phyloP scores from a whole-genome alignment of 352 stramenopile genomes.

The Phytophthora tubulina region DNA sequence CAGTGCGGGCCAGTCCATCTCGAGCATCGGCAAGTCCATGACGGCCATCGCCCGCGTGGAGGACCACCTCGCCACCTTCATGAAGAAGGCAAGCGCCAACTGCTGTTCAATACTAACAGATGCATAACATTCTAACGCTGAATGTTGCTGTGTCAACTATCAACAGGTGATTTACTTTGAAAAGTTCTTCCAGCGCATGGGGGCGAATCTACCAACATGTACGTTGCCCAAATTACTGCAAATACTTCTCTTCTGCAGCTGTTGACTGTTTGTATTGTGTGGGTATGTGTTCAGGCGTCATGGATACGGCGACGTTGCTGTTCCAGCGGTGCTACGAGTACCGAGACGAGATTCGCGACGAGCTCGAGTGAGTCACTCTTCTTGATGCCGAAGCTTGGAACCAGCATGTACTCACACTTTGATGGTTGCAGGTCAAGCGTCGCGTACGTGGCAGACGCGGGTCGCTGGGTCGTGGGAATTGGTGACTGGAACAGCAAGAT shows the following conservation, averaged over 20 bases:
- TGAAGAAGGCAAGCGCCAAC: slow-evolving; percentile 68
- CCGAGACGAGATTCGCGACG: slow-evolving; percentile 81
- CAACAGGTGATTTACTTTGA: slow-evolving; percentile 85
- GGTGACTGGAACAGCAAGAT: slow-evolving; percentile 91
- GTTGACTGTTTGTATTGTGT: slow-evolving; percentile 5
- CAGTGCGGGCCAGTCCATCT: slow-evolving; percentile 85
- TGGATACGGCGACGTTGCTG: slow-evolving; percentile 60
- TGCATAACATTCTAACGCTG: not conserved
- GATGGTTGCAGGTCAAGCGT: slow-evolving; percentile 59
- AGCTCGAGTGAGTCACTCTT: slow-evolving; percentile 68
- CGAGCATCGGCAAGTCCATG: slow-evolving; percentile 89
- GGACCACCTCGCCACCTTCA: slow-evolving; percentile 84
- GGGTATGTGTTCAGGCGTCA: slow-evolving; percentile 48
- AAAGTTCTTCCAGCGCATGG: slow-evolving; percentile 82
- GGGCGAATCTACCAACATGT: slow-evolving; percentile 67
- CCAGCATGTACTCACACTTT: slow-evolving; percentile 7
- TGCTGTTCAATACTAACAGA: not conserved
- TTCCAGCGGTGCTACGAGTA: slow-evolving; percentile 88
- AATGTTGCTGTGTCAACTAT: not conserved
- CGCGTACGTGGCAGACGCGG: slow-evolving; percentile 77
- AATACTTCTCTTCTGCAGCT: not conserved
- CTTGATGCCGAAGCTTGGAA: not conserved
- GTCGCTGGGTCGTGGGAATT: slow-evolving; percentile 85
- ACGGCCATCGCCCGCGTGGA: slow-evolving; percentile 81
- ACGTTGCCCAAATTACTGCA: slow-evolving; percentile 4